Conservation (phyloP, 225 moss, liverwort and hornwort species). For the Pseudisothecium myosuroides region DNA sequence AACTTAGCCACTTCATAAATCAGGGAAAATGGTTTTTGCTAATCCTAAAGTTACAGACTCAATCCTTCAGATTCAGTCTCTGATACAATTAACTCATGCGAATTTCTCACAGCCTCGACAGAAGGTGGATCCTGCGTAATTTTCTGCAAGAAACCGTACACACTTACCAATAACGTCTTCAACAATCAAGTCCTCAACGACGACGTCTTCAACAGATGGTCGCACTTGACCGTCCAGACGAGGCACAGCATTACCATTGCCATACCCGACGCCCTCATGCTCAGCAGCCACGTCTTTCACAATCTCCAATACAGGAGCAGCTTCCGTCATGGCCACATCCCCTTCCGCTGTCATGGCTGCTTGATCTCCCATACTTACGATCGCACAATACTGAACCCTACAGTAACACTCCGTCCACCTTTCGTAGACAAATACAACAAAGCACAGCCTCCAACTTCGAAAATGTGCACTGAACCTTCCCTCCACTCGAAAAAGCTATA, state of each 20-base stretch:
- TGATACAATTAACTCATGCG: neutral
- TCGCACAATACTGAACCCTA: neutral
- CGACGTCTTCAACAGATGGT: neutral
- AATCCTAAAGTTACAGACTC: neutral
- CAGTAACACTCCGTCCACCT: neutral
- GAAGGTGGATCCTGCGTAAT: neutral
- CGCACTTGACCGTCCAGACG: neutral
- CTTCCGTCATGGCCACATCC: constrained; percentile 22
- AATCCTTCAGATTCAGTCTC: neutral
- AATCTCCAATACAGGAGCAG: neutral
- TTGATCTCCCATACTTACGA: constrained; percentile 20
- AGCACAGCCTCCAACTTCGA: neutral
- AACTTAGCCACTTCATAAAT: neutral
- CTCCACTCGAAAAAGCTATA: neutral
- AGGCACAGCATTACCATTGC: neutral
- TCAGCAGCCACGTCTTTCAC: neutral
- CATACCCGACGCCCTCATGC: neutral
- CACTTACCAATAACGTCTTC: constrained; percentile 6
- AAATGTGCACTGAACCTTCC: neutral
- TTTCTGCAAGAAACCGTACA: neutral
- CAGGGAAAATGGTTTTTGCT: neutral
- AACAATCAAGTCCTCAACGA: constrained; percentile 11
- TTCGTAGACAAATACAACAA: neutral
- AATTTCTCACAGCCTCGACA: neutral
- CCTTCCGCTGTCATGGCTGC: neutral